phyloP scores from a whole-genome alignment of 805 yeast species.

The Metschnikowia henanensis region DNA sequence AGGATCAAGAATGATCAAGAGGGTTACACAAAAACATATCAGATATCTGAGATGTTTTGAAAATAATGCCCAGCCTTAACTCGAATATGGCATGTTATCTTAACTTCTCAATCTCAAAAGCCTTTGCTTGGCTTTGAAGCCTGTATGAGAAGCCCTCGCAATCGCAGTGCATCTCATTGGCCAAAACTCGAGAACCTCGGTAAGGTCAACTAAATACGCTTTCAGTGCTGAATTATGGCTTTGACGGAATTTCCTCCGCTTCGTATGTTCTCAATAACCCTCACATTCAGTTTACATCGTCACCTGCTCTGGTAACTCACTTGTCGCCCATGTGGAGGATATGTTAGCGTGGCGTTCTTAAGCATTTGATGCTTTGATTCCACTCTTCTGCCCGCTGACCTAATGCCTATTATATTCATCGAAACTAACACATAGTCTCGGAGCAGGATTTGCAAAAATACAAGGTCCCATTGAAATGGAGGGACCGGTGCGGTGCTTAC shows the following conservation, averaged over 20 bases:
- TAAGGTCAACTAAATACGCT: neutral
- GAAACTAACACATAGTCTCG: constrained; percentile 49
- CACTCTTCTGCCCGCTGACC: neutral
- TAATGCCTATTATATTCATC: neutral
- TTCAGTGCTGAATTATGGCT: constrained; percentile 14
- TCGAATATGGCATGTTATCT: too few species aligned
- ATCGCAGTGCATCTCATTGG: constrained; percentile 22
- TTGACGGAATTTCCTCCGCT: constrained; percentile 23
- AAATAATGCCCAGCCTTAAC: too few species aligned
- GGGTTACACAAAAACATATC: too few species aligned
- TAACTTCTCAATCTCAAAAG: too few species aligned
- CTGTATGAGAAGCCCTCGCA: constrained; percentile 12
- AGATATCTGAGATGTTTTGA: too few species aligned
- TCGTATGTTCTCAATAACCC: constrained; percentile 16
- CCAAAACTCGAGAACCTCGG: constrained; percentile 10
- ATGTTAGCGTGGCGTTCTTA: too few species aligned
- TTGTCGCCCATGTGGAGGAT: too few species aligned
- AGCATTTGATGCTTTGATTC: too few species aligned
- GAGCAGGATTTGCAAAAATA: constrained; percentile 82
- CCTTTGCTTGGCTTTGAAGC: neutral
- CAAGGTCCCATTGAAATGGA: constrained; percentile 73
- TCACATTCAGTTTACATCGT: neutral
- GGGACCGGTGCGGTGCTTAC: constrained; percentile 79
- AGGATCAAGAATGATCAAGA: too few species aligned
- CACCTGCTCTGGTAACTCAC: too few species aligned